Base-by-base conservation (phyloP, 148 eudicot genomes). In the Rhododendron ovatum region DNA sequence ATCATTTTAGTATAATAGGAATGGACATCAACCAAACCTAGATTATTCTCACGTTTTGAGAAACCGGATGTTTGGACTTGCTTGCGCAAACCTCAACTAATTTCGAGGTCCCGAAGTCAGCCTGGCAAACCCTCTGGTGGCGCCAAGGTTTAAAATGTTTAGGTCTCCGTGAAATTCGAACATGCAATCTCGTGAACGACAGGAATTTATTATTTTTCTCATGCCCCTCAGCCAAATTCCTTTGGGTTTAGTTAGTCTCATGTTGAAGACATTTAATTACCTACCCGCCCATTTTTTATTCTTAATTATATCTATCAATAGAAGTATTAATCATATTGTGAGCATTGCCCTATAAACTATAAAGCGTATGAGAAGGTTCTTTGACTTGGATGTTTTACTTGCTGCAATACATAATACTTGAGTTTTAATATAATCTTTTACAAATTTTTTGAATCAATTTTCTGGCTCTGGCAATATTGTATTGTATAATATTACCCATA, bases 71-170 rank as follows among this genome's bases (percentile, higher is more conserved):
- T 59, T 10, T 10, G 26, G 7, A 9, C 0, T 6, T 5, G 0
- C 10, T 59, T 59, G 8, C 65, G 5, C 8, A 26, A 20, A 59
- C n/a, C 22, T 55, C 26, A 59, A 59, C 9, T 59, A 59, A 20
- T 59, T 59, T 5, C 8, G 61, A 55, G 5, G 7, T 0, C 5
- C 6, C 7, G 22, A 57, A 57, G 1, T 57, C 24, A 18, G 1
- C 0, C 24, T 0, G 63, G 3, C 63, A 57, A 18, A 57, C 10
- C n/a, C 9, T 59, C 3, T 0, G 0, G 26, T 59, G 65, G 0
- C 3, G 0, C 55, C 10, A 0, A 59, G 9, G 9, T 59, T 55
- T 59, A 0, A 0, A 0, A 59, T 1, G 26, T 59, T 59, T 59
- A 5, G 2, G 39, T 3, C 39, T 37, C 2, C 39, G 0, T 59